These are phyloP conservation scores for Aspergillus heteromorphus DNA, from an alignment of 495 filamentous ascomycete genomes.

Conservation along the genomic window DNA sequence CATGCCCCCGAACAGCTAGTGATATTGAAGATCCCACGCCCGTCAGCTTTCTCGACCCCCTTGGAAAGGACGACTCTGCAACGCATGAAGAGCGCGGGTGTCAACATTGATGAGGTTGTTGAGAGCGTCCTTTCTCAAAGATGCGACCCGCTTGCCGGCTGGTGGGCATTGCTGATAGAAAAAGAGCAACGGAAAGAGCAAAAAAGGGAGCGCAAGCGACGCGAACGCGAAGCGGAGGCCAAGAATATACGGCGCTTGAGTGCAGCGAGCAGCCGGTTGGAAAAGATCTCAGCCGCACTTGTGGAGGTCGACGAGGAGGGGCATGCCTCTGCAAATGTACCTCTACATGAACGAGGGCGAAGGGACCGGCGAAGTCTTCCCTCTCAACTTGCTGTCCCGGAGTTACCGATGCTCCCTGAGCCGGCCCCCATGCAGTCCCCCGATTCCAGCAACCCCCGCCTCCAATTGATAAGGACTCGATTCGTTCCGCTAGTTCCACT, in stretches of 20 bases:
- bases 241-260: constrained; percentile 77
- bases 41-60: constrained; percentile 78
- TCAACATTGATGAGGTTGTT: constrained; percentile 90
- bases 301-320: constrained; percentile 72
- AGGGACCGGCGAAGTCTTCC: constrained; percentile 54
- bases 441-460: constrained; percentile 41
- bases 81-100: constrained; percentile 90
- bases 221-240: constrained; percentile 74
- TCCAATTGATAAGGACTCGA: constrained; percentile 73
- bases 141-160: constrained; percentile 86
- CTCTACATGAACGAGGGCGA: constrained; percentile 41
- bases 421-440: constrained; percentile 34
- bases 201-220: constrained; percentile 77
- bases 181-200: constrained; percentile 90
- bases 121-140: constrained; percentile 86
- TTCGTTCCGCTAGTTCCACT: constrained; percentile 65
- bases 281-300: constrained; percentile 67
- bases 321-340: constrained; percentile 25
- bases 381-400: constrained; percentile 49
- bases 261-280: constrained; percentile 77
- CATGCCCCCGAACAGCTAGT: constrained; percentile 84
- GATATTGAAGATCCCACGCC: constrained; percentile 79
- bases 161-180: constrained; percentile 94
- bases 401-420: constrained; percentile 71
- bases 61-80: constrained; percentile 88